Evolutionary conservation across 2,329 filamentous ascomycete genomes (phyloP).

Genomic region (Neoscytalidium dimidiatum): DNA sequence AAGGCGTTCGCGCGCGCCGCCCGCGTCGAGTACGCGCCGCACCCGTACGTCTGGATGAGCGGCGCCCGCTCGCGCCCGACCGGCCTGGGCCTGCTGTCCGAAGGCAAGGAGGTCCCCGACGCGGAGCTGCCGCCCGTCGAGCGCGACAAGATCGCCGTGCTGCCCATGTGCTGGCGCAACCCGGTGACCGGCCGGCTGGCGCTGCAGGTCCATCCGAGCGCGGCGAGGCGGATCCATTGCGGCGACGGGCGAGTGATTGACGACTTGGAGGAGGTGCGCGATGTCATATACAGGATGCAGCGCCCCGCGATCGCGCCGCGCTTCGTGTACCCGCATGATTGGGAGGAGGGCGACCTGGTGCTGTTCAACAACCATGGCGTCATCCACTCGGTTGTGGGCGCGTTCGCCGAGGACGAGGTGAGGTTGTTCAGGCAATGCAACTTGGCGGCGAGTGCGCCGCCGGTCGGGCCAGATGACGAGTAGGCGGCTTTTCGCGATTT

Average conservation of each 20-base stretch:
- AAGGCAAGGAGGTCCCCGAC: constrained; percentile 62
- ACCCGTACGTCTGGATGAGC: constrained; percentile 83
- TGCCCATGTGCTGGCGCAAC: constrained; percentile 79
- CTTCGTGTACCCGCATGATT: constrained; percentile 73
- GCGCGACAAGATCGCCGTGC: constrained; percentile 65
- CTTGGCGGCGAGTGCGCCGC: constrained; percentile 60
- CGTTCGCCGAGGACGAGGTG: constrained; percentile 72
- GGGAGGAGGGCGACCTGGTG: constrained; percentile 75
- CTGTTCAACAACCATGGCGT: constrained; percentile 78
- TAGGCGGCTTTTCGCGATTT: too few species aligned
- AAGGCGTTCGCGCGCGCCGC: constrained; percentile 68
- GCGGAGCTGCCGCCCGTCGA: constrained; percentile 67
- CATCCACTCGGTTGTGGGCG: constrained; percentile 73
- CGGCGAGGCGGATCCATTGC: constrained; percentile 68
- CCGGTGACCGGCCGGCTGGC: constrained; percentile 69
- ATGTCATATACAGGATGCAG: constrained; percentile 71
- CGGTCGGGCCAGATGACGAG: constrained; percentile 6
- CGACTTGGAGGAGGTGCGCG: constrained; percentile 65
- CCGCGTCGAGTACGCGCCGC: constrained; percentile 72
- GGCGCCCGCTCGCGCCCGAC: constrained; percentile 65
- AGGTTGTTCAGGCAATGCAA: constrained; percentile 79
- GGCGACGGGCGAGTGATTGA: constrained; percentile 69
- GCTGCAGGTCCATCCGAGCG: constrained; percentile 73
- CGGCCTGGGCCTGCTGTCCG: constrained; percentile 71
- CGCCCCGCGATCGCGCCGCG: constrained; percentile 70